Base-by-base conservation (phyloP, 352 stramenopile species). In the Phytophthora crassamura region DNA sequence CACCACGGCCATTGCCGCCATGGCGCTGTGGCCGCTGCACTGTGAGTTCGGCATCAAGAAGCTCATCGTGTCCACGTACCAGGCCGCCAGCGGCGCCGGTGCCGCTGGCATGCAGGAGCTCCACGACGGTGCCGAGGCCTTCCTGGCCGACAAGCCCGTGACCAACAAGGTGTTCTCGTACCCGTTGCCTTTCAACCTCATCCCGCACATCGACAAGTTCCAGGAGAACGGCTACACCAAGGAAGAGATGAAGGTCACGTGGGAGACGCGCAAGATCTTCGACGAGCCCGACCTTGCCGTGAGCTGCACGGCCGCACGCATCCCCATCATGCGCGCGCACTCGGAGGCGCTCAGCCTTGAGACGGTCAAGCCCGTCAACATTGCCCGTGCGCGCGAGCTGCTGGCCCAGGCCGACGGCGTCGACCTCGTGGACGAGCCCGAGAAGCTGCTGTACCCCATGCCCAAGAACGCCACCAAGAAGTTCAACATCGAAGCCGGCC, bases 201-300 rank as follows among this genome's bases (percentile, higher is more conserved):
- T 99, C 75, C 97, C 97, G 39, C 97, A 99, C 76, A 99, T 99
- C 77, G 97, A 99, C 79, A 98, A 98, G 74, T 99, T 99, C 73
- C 97, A 99, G 80, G 88, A 97, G 9, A 99, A 99, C 73, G 92
- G 95, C 58, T 99, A 98, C 83, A 99, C 97, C 34, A 99, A 99
- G 84, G 97, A 99, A 75, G 97, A 99, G 85, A 99, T 99, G 97
- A 99, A 99, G 75, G 97, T 99, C 34, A 98, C 96, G 52, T 99
- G 97, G 97, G 97, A 99, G 77, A 98, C 94, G 39, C 89, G 91
- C 67, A 99, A 99, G 82, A 99, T 99, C 77, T 98, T 98, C 64
- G 89, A 85, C 69, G 88, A 97, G 59, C 78, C 89, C 0, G 50
- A 89, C 9, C 71, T 97, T 32, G 67, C 75, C 4, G 84, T 96